Evolutionary conservation across 2,329 filamentous ascomycete species (phyloP).

Genomic region (Aspergillus brunneoviolaceus): DNA sequence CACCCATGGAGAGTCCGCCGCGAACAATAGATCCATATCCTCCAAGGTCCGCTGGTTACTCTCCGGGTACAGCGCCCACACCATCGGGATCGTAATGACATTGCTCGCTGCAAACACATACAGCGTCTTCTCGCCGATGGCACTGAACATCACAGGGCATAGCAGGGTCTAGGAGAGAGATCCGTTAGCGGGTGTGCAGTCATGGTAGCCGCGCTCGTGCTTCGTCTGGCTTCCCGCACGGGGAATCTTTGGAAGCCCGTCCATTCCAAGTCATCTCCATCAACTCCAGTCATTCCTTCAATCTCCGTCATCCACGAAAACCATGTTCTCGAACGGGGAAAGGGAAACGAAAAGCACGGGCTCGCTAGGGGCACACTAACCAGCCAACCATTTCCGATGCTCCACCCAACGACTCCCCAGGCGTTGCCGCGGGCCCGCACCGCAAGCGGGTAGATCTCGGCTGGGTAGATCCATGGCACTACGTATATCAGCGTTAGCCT

Average conservation of each 20-base stretch:
- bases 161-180: slow-evolving; percentile 43
- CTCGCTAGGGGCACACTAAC: slow-evolving; percentile 27
- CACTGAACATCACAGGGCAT: slow-evolving; percentile 61
- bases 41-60: slow-evolving; percentile 72
- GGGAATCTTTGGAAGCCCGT: too few relatives aligned
- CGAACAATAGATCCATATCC: slow-evolving; percentile 73
- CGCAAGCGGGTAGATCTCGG: slow-evolving; percentile 71
- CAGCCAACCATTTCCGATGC: slow-evolving; percentile 70
- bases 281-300: too few relatives aligned
- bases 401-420: slow-evolving; percentile 74
- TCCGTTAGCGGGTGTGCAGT: slow-evolving; percentile 18
- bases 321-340: too few relatives aligned
- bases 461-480: slow-evolving; percentile 64
- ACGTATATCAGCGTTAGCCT: slow-evolving; percentile 32
- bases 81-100: slow-evolving; percentile 63
- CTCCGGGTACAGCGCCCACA: slow-evolving; percentile 73
- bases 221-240: too few relatives aligned
- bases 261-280: too few relatives aligned
- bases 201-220: too few relatives aligned
- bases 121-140: slow-evolving; percentile 68
- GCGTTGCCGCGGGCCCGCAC: slow-evolving; percentile 73
- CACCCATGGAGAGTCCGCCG: slow-evolving; percentile 63
- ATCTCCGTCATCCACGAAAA: too few relatives aligned
- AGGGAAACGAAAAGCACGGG: slow-evolving; percentile 16
- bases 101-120: slow-evolving; percentile 73